These are phyloP conservation scores for Coelastrella sp. DNA, from an alignment of 139 green algal species.

Conservation along the genomic window DNA sequence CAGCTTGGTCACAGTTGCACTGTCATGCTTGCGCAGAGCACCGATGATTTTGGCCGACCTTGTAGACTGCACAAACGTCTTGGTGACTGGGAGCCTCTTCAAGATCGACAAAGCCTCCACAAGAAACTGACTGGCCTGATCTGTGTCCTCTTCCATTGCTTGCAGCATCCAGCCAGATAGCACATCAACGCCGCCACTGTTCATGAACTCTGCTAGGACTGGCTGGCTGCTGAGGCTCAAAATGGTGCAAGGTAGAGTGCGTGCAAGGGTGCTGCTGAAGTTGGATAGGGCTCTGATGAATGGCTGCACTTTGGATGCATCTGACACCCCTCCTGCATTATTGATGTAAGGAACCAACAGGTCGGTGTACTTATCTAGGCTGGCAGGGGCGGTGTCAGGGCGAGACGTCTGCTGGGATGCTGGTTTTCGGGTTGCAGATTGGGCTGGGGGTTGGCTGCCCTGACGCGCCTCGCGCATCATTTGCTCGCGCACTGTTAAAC, in stretches of 20 bases:
- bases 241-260: conserved; percentile 24
- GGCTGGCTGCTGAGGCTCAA: not conserved
- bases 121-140: not conserved
- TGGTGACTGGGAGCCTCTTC: conserved; percentile 29
- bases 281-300: conserved; percentile 14
- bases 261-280: conserved; percentile 2
- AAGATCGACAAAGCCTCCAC: not conserved
- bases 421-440: not conserved
- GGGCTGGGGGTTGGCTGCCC: not conserved
- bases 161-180: conserved; percentile 35
- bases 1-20: not conserved
- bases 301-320: not conserved
- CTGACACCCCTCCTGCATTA: not conserved
- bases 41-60: conserved; percentile 27
- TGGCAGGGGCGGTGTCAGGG: not conserved
- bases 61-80: conserved; percentile 24
- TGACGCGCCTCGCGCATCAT: conserved; percentile 6
- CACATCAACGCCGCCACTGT: conserved; percentile 10
- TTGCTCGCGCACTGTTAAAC: no score
- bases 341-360: conserved; percentile 36
- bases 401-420: not conserved
- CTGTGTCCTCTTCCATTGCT: conserved; percentile 19
- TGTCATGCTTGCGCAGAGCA: conserved; percentile 45
- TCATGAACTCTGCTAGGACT: conserved; percentile 36
- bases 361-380: conserved; percentile 40